Base-by-base conservation (phyloP, 1,284 basidiomycete species). In the Cystobasidium pallidum region DNA sequence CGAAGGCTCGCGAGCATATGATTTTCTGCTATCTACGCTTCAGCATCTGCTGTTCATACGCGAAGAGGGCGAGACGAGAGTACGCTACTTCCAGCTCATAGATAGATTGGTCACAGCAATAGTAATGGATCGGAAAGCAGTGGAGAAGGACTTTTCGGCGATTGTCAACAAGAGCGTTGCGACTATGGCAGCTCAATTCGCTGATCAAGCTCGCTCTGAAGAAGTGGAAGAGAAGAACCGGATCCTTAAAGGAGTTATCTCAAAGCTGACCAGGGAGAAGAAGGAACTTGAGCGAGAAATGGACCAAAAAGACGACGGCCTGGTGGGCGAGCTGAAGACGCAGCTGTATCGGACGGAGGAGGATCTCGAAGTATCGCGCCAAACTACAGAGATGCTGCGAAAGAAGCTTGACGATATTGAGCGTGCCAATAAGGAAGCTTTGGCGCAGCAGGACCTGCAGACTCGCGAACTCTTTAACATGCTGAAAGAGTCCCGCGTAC, bases 381-480 rank as follows among this genome's bases (percentile, higher is more conserved):
- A 91, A 67, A 92, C 88, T 11, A 89, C 88, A 4, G 84, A 87
- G 2, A 78, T 79, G 2, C 72, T 80, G 1, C 78, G 82, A 61
- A 73, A 73, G 2, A 90, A 94, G 79, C 84, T 97, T 76, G 88
- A 88, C 74, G 86, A 87, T 58, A 91, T 95, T 84, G 91, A 89
- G 79, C 82, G 83, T 39, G 88, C 87, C 13, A 95, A 95, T 79
- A 91, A 95, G 78, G 90, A 93, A 74, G 88, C 89, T 74, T 91
- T 97, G 71, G 85, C 87, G 0, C 91, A 93, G 79, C 87, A 97
- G 19, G 93, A 97, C 80, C 86, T 90, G 7, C 92, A 96, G 83
- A 94, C 95, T 74, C 87, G 92, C 84, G 94, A 97, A 81, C 82
- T 97, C 21, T 97, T 95, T 84, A 86, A 90, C 76, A 94, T 95